phyloP scores from a whole-genome alignment of 1,139 yeast species.

The Suhomyces guaymorum region DNA sequence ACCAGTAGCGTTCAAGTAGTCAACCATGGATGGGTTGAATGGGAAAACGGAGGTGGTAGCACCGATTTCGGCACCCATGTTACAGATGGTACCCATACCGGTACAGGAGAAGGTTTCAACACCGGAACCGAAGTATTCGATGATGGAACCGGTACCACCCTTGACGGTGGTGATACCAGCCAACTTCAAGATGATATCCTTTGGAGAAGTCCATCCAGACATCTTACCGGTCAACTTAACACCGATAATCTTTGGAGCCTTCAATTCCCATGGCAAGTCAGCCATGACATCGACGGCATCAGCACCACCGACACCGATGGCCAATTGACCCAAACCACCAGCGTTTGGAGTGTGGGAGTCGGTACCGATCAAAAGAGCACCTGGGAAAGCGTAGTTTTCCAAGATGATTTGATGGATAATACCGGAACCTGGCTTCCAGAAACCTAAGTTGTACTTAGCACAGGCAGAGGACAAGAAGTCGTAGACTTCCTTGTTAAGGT shows the following conservation, averaged over 20 bases:
- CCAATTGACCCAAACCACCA: constrained; percentile 98
- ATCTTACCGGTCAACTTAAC: constrained; percentile 94
- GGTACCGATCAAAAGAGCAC: constrained; percentile 95
- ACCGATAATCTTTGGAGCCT: constrained; percentile 97
- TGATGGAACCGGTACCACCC: constrained; percentile 99
- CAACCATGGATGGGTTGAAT: constrained; percentile 86
- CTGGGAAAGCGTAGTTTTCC: constrained; percentile 98
- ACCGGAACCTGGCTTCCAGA: constrained; percentile 99
- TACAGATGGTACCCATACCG: constrained; percentile 99
- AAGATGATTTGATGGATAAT: constrained; percentile 96
- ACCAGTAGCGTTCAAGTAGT: constrained; percentile 85
- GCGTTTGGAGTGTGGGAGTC: constrained; percentile 99
- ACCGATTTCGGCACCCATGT: constrained; percentile 99
- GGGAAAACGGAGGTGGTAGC: constrained; percentile 99
- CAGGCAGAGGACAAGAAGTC: constrained; percentile 93
- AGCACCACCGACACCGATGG: constrained; percentile 99
- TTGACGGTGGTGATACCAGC: constrained; percentile 98
- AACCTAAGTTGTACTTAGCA: constrained; percentile 97
- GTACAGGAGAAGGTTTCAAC: constrained; percentile 95
- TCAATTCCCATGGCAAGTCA: constrained; percentile 94
- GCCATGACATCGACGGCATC: constrained; percentile 99
- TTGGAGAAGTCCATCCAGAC: constrained; percentile 98
- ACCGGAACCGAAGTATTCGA: constrained; percentile 98
- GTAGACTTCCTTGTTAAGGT: constrained; percentile 92
- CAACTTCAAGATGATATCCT: constrained; percentile 91